Conservation (phyloP, 2,329 filamentous ascomycete genomes). For the Phialocephala subalpina region DNA sequence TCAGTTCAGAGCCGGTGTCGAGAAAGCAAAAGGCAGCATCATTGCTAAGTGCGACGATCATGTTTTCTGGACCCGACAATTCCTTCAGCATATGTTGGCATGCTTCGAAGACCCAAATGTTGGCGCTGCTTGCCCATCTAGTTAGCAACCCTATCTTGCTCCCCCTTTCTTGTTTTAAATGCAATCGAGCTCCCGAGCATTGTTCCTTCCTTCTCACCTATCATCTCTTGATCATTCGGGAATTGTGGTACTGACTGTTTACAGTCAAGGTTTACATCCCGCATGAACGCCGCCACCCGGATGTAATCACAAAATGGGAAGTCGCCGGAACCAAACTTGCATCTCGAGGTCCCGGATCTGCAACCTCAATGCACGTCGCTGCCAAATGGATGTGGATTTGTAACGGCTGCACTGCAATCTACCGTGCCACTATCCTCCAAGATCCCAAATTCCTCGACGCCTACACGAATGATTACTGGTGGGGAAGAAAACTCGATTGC, state of each 20-base stretch:
- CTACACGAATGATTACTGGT: constrained; percentile 11
- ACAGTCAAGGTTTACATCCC: constrained; percentile 12
- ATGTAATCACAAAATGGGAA: constrained; percentile 12
- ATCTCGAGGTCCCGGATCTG: constrained; percentile 4
- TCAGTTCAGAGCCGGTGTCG: constrained; percentile 11
- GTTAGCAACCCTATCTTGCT: not conserved
- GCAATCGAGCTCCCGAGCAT: not conserved
- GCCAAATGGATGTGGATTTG: constrained; percentile 14
- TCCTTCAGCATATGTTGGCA: constrained; percentile 11
- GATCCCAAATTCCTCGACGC: not conserved
- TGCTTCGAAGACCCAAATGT: constrained; percentile 13
- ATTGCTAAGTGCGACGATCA: constrained; percentile 14
- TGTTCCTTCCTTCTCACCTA: not conserved
- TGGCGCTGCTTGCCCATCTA: constrained; percentile 8
- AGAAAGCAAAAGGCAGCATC: constrained; percentile 8
- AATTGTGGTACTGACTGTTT: not conserved
- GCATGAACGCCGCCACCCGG: not conserved
- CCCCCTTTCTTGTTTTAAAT: not conserved
- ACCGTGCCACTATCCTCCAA: not conserved
- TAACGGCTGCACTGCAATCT: constrained; percentile 4
- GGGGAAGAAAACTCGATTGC: constrained; percentile 2
- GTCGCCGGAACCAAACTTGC: constrained; percentile 8
- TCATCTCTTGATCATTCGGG: not conserved
- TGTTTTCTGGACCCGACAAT: constrained; percentile 4
- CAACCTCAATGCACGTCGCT: constrained; percentile 4